Evolutionary conservation across 2,329 filamentous ascomycete species (phyloP).

Genomic region (Colletotrichum kahawae): DNA sequence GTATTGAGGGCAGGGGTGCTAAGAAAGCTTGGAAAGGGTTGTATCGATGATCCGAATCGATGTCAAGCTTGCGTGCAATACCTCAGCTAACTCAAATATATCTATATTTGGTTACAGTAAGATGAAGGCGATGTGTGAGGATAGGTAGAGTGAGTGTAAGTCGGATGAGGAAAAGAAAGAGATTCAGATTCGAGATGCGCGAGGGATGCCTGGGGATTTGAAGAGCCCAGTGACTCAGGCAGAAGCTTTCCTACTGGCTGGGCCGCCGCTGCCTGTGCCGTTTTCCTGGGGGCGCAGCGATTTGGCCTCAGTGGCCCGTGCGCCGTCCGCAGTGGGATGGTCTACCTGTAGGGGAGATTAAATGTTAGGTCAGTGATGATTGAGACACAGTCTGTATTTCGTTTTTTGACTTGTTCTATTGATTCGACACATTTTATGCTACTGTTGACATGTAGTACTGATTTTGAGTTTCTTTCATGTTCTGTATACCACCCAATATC

Average conservation of each 20-base stretch:
- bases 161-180: slow-evolving; percentile 8
- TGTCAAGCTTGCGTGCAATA: neutral
- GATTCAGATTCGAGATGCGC: neutral
- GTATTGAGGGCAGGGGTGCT: neutral
- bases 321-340: neutral
- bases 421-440: neutral
- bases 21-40: neutral
- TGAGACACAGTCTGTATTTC: neutral
- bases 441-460: no score
- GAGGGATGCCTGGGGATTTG: slow-evolving; percentile 23
- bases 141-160: neutral
- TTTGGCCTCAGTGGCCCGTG: slow-evolving; percentile 24
- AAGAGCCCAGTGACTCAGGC: slow-evolving; percentile 12
- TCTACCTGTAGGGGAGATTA: neutral
- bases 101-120: no score
- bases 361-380: neutral
- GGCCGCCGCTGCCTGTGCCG: neutral
- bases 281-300: slow-evolving; percentile 10
- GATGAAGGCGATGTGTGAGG: neutral
- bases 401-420: neutral
- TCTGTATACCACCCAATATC: rapidly evolving
- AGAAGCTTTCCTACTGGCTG: neutral
- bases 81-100: no score
- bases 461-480: no score
- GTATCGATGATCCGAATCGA: neutral